Evolutionary conservation across 2,329 filamentous ascomycete genomes (phyloP).

Genomic region (Botrytis porri): DNA sequence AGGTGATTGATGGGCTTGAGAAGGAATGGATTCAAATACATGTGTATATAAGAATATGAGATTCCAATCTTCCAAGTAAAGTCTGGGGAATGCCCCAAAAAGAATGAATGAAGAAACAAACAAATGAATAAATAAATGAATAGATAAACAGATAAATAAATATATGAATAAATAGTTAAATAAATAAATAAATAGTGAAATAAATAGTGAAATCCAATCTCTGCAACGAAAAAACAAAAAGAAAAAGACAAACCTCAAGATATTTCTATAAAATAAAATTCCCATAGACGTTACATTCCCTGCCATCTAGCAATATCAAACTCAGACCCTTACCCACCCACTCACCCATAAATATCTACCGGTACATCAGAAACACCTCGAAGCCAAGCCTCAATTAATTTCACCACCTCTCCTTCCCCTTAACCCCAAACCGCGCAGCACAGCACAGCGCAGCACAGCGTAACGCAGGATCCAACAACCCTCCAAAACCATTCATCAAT

Average conservation of each 20-base stretch:
- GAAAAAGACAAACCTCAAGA: background rate
- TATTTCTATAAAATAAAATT: background rate
- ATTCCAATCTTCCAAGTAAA: background rate
- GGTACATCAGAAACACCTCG: background rate
- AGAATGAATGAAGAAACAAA: too few relatives aligned
- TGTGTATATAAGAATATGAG: background rate
- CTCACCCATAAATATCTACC: background rate
- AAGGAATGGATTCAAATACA: background rate
- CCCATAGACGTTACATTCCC: background rate
- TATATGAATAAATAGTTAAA: too few relatives aligned
- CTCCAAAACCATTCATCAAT: background rate
- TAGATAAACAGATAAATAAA: background rate
- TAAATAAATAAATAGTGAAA: background rate
- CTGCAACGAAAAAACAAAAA: background rate
- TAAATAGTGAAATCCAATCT: background rate
- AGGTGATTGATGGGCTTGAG: background rate
- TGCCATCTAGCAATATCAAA: background rate
- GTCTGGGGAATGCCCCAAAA: background rate
- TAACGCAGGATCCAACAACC: background rate
- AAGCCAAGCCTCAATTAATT: constrained; percentile 3
- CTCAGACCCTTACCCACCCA: background rate
- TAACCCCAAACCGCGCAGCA: background rate
- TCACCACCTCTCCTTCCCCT: background rate
- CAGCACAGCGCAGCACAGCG: background rate
- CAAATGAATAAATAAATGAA: background rate